Base-by-base conservation (phyloP, 305 asterid genomes). In the Andrographis paniculata region DNA sequence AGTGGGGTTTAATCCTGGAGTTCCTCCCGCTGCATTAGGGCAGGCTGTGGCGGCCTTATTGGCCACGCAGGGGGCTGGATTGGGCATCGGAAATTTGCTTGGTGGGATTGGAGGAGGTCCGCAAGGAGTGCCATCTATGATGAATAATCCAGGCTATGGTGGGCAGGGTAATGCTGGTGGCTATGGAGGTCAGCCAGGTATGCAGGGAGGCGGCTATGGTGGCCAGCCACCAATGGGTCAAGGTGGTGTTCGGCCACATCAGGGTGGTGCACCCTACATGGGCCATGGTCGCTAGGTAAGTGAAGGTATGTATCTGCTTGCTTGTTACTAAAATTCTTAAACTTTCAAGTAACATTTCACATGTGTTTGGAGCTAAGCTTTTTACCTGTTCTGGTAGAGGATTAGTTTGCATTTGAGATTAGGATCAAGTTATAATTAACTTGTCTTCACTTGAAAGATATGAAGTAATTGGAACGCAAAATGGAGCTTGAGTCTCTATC, bases 211-310 rank as follows among this genome's bases (percentile, higher is more conserved):
- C 22, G 86, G 80, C 22, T 84, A 88, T 61, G 80, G 61, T 53
- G 67, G 73, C 35, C 84, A 87, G 68, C 80, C 64, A 0, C 93
- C 80, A 73, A 87, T 80, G 78, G 93, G 82, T 44, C 96, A 79
- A 61, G 88, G 93, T 42, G 82, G 84, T 14, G 75, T 63, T 22
- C 62, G 94, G 65, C 94, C 93, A 1, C 87, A 70, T 61, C 94
- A 89, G 59, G 94, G 95, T 64, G 93, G 94, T 68, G 84, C 84
- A 0, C 83, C 86, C 38, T 85, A 82, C 81, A 77, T 82, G 74
- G 93, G 95, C 33, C 87, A 73, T 53, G 94, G 94, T 60, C 87
- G 60, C 72, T 89, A 88, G 87, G 87, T 71, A 65, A 59, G 69
- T 51, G 4, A 60, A 68, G 72, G 79, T 77, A 59, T 33, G 41